These are phyloP conservation scores for Syzygium oleosum DNA, from an alignment of 345 rosid species.

Conservation along the genomic window DNA sequence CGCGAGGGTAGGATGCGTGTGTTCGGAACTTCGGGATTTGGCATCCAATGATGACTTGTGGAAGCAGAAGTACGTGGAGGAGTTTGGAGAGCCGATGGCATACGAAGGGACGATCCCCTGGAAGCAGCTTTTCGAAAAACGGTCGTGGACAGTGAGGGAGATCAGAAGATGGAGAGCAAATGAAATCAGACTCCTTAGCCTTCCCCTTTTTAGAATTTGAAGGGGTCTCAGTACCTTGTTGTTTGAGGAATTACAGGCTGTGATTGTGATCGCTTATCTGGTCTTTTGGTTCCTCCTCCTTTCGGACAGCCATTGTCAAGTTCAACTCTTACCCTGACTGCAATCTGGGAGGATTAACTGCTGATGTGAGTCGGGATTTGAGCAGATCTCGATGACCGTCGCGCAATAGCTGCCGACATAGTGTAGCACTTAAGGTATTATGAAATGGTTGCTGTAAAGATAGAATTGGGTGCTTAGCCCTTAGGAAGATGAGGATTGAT, in stretches of 20 bases:
- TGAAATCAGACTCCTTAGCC: neutral
- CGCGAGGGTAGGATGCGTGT: neutral
- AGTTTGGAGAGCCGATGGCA: neutral
- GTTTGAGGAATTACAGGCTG: neutral
- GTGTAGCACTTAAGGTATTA: neutral
- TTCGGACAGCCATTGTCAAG: neutral
- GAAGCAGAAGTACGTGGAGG: neutral
- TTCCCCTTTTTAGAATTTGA: too few species aligned
- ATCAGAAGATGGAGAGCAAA: neutral
- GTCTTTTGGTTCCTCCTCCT: neutral
- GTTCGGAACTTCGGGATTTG: neutral
- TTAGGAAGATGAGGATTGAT: neutral
- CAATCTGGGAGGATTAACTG: neutral
- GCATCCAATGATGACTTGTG: neutral
- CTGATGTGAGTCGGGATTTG: neutral
- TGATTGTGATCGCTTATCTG: neutral
- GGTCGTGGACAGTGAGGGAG: neutral
- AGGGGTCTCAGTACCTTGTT: neutral
- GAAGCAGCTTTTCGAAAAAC: neutral
- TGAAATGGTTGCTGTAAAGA: neutral
- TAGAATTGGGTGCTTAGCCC: neutral
- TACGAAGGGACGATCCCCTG: neutral
- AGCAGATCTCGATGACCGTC: neutral
- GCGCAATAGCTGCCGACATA: neutral
- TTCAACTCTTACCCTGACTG: neutral